A percentile compares a stretch with the other conserved stretches of the same genome.
phyloP scores from a whole-genome alignment of 2,329 filamentous ascomycete species.

The Fusarium chlamydosporum region DNA sequence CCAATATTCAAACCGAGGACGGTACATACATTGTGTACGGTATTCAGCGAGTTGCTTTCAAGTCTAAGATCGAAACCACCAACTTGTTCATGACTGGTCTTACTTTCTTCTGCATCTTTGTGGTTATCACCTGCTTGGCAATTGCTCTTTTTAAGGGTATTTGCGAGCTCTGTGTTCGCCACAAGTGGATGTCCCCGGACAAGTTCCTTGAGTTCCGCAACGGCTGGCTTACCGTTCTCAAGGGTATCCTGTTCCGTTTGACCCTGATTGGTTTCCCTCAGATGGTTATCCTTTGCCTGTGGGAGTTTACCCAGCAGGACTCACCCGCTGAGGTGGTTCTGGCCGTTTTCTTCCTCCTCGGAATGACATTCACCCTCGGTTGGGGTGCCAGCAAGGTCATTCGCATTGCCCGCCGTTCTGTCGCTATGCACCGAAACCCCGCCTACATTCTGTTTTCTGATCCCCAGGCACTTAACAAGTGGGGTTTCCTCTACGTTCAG shows the following conservation, averaged over 20 bases:
- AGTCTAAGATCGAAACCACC: conserved; percentile 84
- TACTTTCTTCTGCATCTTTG: conserved; percentile 88
- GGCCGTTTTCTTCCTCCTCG: conserved; percentile 89
- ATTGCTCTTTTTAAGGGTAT: conserved; percentile 85
- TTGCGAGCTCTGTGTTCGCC: conserved; percentile 81
- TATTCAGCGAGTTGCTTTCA: conserved; percentile 91
- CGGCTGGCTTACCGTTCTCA: conserved; percentile 91
- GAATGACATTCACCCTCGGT: conserved; percentile 80
- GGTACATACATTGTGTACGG: conserved; percentile 78
- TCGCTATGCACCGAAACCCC: conserved; percentile 93
- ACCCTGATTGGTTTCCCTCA: conserved; percentile 92
- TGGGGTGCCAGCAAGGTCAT: conserved; percentile 95
- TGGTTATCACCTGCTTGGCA: conserved; percentile 78
- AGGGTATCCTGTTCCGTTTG: conserved; percentile 93
- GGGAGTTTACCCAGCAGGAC: conserved; percentile 91
- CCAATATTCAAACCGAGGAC: conserved; percentile 66
- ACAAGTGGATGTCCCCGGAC: conserved; percentile 83
- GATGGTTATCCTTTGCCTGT: conserved; percentile 89
- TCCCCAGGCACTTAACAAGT: conserved; percentile 93
- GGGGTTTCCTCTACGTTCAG: conserved; percentile 97
- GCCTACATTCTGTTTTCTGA: conserved; percentile 98
- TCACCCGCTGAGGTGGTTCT: conserved; percentile 89
- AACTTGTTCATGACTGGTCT: conserved; percentile 95
- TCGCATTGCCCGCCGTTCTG: conserved; percentile 87
- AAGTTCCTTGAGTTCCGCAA: conserved; percentile 95